phyloP scores from a whole-genome alignment of 148 eudicot species.

The Dianthus caryophyllus region DNA sequence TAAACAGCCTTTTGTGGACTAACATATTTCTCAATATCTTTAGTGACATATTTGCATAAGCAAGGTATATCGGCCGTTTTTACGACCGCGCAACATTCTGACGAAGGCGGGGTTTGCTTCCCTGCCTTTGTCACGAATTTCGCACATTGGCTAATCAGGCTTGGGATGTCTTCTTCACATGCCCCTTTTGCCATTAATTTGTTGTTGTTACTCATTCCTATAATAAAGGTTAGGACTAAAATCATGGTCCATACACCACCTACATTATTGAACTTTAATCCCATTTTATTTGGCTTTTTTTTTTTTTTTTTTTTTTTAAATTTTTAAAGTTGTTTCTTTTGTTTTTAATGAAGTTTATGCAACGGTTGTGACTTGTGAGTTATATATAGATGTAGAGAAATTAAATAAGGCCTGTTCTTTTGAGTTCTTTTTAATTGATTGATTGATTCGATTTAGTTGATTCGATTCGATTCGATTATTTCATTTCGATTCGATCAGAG shows the following conservation, averaged over 20 bases:
- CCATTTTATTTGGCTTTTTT: constrained; percentile 9
- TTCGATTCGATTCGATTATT: too few species aligned
- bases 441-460: too few species aligned
- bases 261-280: background rate
- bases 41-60: constrained; percentile 32
- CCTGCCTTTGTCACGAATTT: constrained; percentile 27
- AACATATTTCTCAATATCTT: constrained; percentile 26
- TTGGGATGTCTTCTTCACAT: constrained; percentile 24
- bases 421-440: background rate
- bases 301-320: background rate
- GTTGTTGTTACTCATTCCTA: background rate
- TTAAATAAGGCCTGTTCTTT: background rate
- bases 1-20: constrained; percentile 32
- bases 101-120: constrained; percentile 26
- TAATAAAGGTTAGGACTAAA: background rate
- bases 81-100: constrained; percentile 26
- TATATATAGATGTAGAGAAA: background rate
- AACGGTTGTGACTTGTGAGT: background rate
- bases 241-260: background rate
- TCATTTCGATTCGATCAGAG: too few species aligned
- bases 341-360: background rate
- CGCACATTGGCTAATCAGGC: constrained; percentile 27
- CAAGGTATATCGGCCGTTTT: constrained; percentile 33
- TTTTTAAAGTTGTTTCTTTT: background rate
- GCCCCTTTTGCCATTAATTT: constrained; percentile 18